Evolutionary conservation across 2,329 filamentous ascomycete species (phyloP), one percentile per base, ranked within the genome.

Genomic region (Botrytis byssoidea): DNA sequence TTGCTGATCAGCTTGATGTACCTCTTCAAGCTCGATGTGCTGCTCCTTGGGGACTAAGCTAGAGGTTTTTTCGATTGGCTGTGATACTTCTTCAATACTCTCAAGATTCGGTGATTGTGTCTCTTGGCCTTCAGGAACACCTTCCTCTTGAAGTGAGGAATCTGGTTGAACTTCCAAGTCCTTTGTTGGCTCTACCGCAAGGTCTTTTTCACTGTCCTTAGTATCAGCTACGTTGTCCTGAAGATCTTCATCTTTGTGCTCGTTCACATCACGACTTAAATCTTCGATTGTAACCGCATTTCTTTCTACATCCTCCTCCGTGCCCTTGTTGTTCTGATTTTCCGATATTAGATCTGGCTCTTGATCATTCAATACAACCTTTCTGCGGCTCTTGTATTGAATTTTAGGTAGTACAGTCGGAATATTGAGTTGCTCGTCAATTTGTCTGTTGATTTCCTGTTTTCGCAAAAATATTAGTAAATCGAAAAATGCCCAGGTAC

Each of bases 361-460:
- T 29, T 59, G 63, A 1, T 22, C 44, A 20, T 68, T 57, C 25
- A 68, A n/a, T 40, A 71, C 64, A 25, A 75, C 75, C 72, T 75
- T 77, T 66, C 73, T 73, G 37, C 78, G 73, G 72, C 77, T 78
- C 32, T 76, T 75, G 46, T 77, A 79, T 16, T 67, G 72, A 18
- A 79, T 77, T 18, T 74, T 74, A 8, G 78, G 79, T 44, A 79
- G 74, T 4, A 78, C 77, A 44, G 77, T 76, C 29, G 78, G 76
- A 65, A 74, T 73, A 57, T 77, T 78, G 12, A 80, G 74, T 6
- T 75, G 76, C 10, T 71, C 76, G 40, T 80, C 79, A 35, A 80
- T 80, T 70, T 79, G 74, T 4, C 73, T 75, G 72, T 79, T 80
- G 70, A 80, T 79, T 16, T 73, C 73, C 79, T 80, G 44, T 42